A percentile compares a stretch with the other conserved stretches of the same genome.
phyloP scores from a whole-genome alignment of 139 green algal genomes.

The Closterium sp. region DNA sequence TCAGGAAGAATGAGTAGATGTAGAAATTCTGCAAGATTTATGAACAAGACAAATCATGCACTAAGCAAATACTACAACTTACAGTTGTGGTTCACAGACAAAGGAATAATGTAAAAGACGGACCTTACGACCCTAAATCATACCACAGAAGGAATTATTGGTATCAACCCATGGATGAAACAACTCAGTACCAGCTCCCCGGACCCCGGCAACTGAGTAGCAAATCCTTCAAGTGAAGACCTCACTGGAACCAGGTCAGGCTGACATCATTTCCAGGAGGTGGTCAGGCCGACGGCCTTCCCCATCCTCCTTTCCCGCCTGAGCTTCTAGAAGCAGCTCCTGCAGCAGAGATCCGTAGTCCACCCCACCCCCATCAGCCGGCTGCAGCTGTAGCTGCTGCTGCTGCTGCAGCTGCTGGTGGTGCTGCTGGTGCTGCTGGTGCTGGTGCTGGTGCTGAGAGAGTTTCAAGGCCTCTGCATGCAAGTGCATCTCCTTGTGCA shows the following conservation, averaged over 20 bases:
- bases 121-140: neutral
- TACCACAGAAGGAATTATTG: neutral
- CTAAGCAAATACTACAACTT: neutral
- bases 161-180: neutral
- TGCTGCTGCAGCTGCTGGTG: neutral
- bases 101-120: neutral
- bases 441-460: neutral
- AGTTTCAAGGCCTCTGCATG: neutral
- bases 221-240: no score
- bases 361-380: neutral
- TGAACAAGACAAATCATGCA: neutral
- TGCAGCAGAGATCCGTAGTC: neutral
- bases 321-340: neutral
- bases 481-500: neutral
- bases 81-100: neutral
- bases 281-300: neutral
- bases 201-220: no score
- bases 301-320: neutral
- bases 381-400: neutral
- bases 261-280: neutral
- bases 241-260: no score
- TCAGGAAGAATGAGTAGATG: no score
- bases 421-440: neutral
- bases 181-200: neutral
- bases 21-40: no score